These are phyloP conservation scores for Diplodia intermedia DNA, from an alignment of 2,329 filamentous ascomycete genomes.

Conservation along the genomic window DNA sequence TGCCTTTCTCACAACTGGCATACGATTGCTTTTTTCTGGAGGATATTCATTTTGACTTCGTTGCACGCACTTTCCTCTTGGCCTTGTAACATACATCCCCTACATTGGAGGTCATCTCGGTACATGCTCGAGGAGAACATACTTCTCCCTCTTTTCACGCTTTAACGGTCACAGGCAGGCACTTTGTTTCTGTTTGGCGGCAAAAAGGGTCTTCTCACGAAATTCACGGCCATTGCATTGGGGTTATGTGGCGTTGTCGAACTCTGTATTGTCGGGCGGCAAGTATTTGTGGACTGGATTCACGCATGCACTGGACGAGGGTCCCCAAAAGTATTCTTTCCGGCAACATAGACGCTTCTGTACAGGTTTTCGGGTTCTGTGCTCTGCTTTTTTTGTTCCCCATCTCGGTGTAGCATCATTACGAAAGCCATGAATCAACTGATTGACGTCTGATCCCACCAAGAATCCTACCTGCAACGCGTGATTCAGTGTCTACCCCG, in stretches of 20 bases:
- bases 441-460: neutral
- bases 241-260: conserved; percentile 1
- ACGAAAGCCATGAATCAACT: conserved; percentile 14
- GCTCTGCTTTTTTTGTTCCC: neutral
- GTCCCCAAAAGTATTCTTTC: conserved; percentile 13
- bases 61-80: conserved; percentile 20
- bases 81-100: conserved; percentile 15
- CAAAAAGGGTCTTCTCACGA: conserved; percentile 11
- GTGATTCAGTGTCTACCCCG: neutral
- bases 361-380: neutral
- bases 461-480: neutral
- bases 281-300: neutral
- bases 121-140: conserved; percentile 1
- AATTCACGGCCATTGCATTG: conserved; percentile 23
- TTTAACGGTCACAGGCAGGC: neutral
- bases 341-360: conserved; percentile 10
- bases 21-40: neutral
- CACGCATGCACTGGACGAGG: neutral
- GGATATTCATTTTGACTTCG: conserved; percentile 1
- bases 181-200: neutral
- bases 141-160: neutral
- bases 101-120: conserved; percentile 13
- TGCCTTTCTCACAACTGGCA: neutral
- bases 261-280: neutral
- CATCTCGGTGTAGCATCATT: conserved; percentile 19